Evolutionary conservation across 139 green algal species (phyloP), one percentile per base, ranked within the genome.

Genomic region (Nannochloris sp.): DNA sequence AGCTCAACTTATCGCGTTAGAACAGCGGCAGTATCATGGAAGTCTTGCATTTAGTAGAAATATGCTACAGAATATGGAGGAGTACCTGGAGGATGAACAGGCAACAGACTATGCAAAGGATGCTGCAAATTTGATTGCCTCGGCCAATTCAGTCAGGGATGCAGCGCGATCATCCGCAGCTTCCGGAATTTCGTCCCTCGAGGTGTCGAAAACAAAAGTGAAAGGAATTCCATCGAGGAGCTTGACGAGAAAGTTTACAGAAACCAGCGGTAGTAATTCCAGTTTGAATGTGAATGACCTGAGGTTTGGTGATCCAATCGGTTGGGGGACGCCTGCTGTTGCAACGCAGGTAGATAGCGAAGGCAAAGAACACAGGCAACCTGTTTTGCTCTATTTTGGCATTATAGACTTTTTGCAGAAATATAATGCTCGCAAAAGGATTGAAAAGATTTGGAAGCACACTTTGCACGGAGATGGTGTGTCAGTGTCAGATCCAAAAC

Each of bases 391-490:
- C 0, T 82, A 80, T 70, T 86, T 90, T 57, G 85, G 82, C 27
- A 86, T 93, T 69, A 87, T 92, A 48, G 82, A 91, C 62, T 87
- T 90, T 34, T 67, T 88, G 21, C 85, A 93, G 69, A 70, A 85
- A n/a, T 93, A 90, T 61, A 81, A 79, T 16, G 14, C 70, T 11
- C 54, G 70, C 19, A 93, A 93, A 74, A 53, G 61, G 18, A 10
- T 83, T 27, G 86, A 93, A 71, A 75, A 80, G 50, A 25, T 50
- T 3, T 64, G 75, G 48, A 94, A 92, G 76, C 60, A 56, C 4
- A 24, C 79, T 9, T 23, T 89, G 54, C 67, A 83, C 49, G 71
- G 74, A n/a, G 64, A 70, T 31, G 67, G 65, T 1, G 81, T 92
- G 4, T 84, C 70, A 1, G 79, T 85, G 16, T 63, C 78, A 18